A percentile compares a stretch with the other conserved stretches of the same genome.
These are phyloP conservation scores for Piper longum DNA, from an alignment of 164 flowering plant species.

Conservation along the genomic window DNA sequence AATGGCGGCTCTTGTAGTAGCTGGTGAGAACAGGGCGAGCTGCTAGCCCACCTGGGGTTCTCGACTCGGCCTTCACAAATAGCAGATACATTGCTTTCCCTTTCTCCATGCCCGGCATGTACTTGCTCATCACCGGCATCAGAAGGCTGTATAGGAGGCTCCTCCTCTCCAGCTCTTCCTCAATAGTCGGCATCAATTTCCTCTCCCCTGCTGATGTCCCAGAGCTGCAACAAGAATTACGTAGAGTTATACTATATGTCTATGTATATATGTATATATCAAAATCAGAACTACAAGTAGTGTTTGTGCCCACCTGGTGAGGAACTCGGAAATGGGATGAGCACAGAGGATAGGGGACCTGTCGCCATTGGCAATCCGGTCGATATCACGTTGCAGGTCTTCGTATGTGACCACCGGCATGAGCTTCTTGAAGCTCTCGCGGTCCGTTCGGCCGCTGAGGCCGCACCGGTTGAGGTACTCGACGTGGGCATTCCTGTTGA, in stretches of 20 bases:
- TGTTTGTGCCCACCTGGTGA: slow-evolving; percentile 41
- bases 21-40: slow-evolving; percentile 77
- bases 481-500: slow-evolving; percentile 48
- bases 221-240: slow-evolving; percentile 30
- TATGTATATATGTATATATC: no score
- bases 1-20: slow-evolving; percentile 20
- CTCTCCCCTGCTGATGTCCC: slow-evolving; percentile 97
- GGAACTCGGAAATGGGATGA: slow-evolving; percentile 72
- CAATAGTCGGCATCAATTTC: slow-evolving; percentile 89
- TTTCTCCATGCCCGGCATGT: slow-evolving; percentile 60
- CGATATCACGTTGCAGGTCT: slow-evolving; percentile 49
- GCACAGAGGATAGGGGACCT: slow-evolving; percentile 56
- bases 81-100: slow-evolving; percentile 96
- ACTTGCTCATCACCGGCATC: slow-evolving; percentile 95
- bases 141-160: slow-evolving; percentile 63
- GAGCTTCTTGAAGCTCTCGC: slow-evolving; percentile 59
- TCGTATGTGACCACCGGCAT: slow-evolving; percentile 72
- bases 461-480: slow-evolving; percentile 58
- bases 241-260: no score
- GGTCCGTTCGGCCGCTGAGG: slow-evolving; percentile 49
- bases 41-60: slow-evolving; percentile 70
- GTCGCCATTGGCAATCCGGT: slow-evolving; percentile 74
- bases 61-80: slow-evolving; percentile 78
- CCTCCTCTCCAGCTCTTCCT: slow-evolving; percentile 69
- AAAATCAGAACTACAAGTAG: no score